These are phyloP conservation scores for Echium plantagineum DNA, from an alignment of 257 asterid species.

Conservation along the genomic window DNA sequence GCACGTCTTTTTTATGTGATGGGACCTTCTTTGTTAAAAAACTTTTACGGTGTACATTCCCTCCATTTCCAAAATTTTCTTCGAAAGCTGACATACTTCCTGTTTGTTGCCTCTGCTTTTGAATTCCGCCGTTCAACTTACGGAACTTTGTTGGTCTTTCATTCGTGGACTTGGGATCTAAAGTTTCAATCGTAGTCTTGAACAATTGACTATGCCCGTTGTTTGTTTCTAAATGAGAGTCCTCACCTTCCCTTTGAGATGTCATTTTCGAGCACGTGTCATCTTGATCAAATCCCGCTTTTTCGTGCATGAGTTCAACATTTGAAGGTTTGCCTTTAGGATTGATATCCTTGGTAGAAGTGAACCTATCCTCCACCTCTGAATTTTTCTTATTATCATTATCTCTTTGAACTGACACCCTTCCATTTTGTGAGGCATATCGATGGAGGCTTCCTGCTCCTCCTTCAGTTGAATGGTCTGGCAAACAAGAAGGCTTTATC, in stretches of 20 bases:
- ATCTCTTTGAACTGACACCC: background rate
- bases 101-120: background rate
- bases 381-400: constrained; percentile 2
- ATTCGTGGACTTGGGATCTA: background rate
- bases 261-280: background rate
- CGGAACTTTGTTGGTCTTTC: background rate
- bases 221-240: background rate
- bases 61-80: background rate
- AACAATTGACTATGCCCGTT: background rate
- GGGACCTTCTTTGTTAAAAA: background rate
- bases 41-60: background rate
- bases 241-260: background rate
- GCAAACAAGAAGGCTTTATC: constrained; percentile 15
- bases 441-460: constrained; percentile 8
- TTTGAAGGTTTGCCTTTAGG: background rate
- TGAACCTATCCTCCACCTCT: background rate
- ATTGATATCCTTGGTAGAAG: constrained; percentile 1
- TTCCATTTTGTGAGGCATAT: constrained; percentile 4
- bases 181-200: background rate
- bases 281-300: background rate
- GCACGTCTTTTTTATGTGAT: background rate
- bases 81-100: background rate
- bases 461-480: constrained; percentile 10
- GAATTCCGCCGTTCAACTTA: background rate
- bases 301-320: background rate